Percentiles rank a stretch among this genome's conserved stretches.
phyloP scores from a whole-genome alignment of 2,329 filamentous ascomycete species.

The Xylaria sp. region DNA sequence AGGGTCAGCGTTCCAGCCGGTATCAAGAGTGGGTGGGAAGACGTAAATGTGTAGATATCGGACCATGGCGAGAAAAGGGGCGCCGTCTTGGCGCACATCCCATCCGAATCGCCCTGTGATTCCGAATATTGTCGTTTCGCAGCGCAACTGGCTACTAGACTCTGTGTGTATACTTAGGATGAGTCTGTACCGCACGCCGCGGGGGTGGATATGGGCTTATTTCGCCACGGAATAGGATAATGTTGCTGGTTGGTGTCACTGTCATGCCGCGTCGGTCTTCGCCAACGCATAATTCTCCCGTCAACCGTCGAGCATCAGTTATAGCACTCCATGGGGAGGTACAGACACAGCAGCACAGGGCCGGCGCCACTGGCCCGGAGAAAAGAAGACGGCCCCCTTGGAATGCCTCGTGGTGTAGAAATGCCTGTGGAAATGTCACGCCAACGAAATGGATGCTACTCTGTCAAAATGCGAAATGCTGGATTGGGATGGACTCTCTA shows the following conservation, averaged over 20 bases:
- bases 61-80: conserved; percentile 19
- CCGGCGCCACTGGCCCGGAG: conserved; percentile 3
- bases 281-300: neutral
- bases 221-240: no score
- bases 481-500: no score
- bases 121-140: conserved; percentile 1
- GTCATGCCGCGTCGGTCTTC: neutral
- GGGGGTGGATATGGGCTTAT: no score
- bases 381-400: no score
- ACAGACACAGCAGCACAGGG: neutral
- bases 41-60: conserved; percentile 6
- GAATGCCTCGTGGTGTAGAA: neutral
- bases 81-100: conserved; percentile 20
- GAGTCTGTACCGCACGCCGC: neutral
- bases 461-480: neutral
- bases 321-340: neutral
- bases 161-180: no score
- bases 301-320: neutral
- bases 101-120: conserved; percentile 9
- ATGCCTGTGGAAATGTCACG: neutral
- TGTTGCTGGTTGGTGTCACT: neutral
- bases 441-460: neutral
- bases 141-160: neutral
- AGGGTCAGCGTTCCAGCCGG: conserved; percentile 18
- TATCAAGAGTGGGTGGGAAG: conserved; percentile 15